Evolutionary conservation across 495 filamentous ascomycete genomes (phyloP).

Genomic region (Pseudomonodictys pantanalensis): DNA sequence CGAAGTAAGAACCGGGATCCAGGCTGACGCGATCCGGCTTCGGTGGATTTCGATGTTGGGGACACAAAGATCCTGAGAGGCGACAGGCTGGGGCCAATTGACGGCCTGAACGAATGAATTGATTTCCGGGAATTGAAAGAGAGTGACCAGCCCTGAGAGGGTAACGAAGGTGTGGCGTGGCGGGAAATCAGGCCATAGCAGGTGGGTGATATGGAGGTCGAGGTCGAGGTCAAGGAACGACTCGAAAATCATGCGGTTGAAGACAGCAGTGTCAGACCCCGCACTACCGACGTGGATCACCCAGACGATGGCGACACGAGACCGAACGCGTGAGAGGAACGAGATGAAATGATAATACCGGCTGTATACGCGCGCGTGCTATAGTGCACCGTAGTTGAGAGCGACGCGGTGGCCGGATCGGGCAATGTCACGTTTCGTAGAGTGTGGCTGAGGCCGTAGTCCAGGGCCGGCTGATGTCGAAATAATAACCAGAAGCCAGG

Average conservation of each 20-base stretch:
- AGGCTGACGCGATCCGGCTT: conserved; percentile 5
- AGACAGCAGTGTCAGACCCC: conserved; percentile 16
- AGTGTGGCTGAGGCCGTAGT: conserved; percentile 26
- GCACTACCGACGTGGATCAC: conserved; percentile 11
- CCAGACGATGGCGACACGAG: conserved; percentile 18
- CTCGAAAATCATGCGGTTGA: conserved; percentile 16
- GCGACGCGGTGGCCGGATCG: conserved; percentile 18
- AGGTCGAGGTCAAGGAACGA: background rate
- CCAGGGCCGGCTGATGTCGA: conserved; percentile 10
- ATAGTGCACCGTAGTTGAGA: conserved; percentile 8
- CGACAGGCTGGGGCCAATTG: conserved; percentile 4
- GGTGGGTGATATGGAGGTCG: background rate
- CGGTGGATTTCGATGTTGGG: conserved; percentile 7
- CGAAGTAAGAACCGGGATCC: background rate
- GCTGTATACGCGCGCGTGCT: conserved; percentile 13
- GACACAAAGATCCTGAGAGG: background rate
- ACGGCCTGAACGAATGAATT: conserved; percentile 1
- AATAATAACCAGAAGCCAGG: conserved; percentile 12
- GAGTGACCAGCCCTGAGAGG: background rate
- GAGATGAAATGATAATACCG: conserved; percentile 19
- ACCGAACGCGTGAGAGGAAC: conserved; percentile 26
- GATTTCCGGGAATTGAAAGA: background rate
- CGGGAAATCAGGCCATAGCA: conserved; percentile 3
- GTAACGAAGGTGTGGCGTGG: background rate
- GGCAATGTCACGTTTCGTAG: conserved; percentile 12